A percentile compares a stretch with the other conserved stretches of the same genome.
phyloP scores from a whole-genome alignment of 129 eudicot species.

The Solidago caesia region DNA sequence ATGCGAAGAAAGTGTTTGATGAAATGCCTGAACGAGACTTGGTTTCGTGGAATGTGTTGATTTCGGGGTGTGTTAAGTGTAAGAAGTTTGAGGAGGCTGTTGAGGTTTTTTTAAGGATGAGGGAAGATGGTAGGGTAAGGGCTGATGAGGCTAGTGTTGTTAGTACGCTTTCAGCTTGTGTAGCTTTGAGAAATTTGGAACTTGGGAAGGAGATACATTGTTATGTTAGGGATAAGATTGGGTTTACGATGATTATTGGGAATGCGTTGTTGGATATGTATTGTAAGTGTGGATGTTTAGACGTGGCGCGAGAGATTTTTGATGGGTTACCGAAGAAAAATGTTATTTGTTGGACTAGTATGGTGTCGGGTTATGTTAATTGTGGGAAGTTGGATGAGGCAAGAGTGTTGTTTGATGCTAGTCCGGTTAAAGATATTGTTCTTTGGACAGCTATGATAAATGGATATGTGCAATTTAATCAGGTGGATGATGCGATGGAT shows the following conservation, averaged over 20 bases:
- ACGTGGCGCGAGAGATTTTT: conserved; percentile 49
- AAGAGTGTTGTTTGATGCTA: conserved; percentile 48
- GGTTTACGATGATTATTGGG: conserved; percentile 47
- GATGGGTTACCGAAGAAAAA: conserved; percentile 45
- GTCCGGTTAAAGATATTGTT: conserved; percentile 60
- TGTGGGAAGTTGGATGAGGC: conserved; percentile 63
- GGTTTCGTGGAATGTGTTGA: conserved; percentile 63
- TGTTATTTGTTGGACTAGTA: conserved; percentile 65
- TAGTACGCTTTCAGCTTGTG: conserved; percentile 67
- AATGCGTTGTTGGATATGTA: conserved; percentile 67
- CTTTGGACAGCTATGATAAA: conserved; percentile 80
- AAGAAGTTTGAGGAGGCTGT: conserved; percentile 55
- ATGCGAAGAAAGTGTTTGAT: conserved; percentile 47
- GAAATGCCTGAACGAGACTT: conserved; percentile 61
- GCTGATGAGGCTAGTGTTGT: conserved; percentile 70
- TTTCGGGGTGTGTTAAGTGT: conserved; percentile 53
- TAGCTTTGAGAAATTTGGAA: conserved; percentile 43
- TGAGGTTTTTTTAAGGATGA: conserved; percentile 45
- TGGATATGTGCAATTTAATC: conserved; percentile 69
- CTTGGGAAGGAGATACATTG: conserved; percentile 63
- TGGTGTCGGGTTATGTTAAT: conserved; percentile 67
- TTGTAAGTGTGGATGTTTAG: conserved; percentile 62
- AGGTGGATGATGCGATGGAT: conserved; percentile 54
- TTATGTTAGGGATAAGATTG: conserved; percentile 30
- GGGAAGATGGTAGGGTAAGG: conserved; percentile 26